phyloP scores from a whole-genome alignment of 768 basidiomycete species.

The Pleurotus tuoliensis region DNA sequence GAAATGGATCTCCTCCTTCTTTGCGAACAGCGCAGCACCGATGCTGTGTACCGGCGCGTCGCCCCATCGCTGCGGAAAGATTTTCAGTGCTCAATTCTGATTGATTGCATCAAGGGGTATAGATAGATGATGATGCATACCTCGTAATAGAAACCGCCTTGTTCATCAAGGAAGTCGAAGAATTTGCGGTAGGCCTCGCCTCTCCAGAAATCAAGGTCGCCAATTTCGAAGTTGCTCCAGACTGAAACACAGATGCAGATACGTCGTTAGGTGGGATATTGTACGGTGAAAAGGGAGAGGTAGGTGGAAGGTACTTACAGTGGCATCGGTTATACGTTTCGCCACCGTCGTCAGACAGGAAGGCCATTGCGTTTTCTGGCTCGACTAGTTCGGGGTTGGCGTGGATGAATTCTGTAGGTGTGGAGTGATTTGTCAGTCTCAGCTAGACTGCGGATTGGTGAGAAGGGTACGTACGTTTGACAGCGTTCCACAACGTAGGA shows the following conservation, averaged over 20 bases:
- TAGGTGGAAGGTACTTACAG: slow-evolving; percentile 35
- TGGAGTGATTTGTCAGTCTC: not conserved
- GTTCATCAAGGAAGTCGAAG: slow-evolving; percentile 76
- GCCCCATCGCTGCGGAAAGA: slow-evolving; percentile 69
- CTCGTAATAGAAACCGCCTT: slow-evolving; percentile 91
- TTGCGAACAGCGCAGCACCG: slow-evolving; percentile 84
- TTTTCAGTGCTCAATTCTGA: slow-evolving; percentile 1
- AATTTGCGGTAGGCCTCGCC: slow-evolving; percentile 76
- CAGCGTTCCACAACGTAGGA: slow-evolving; percentile 77
- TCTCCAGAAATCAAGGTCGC: slow-evolving; percentile 79
- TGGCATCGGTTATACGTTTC: slow-evolving; percentile 74
- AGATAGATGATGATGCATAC: slow-evolving; percentile 23
- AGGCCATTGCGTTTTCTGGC: slow-evolving; percentile 72
- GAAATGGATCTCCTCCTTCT: slow-evolving; percentile 89
- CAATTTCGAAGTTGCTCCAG: slow-evolving; percentile 96
- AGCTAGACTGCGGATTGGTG: slow-evolving; percentile 12
- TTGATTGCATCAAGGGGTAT: not conserved
- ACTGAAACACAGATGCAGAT: slow-evolving; percentile 36
- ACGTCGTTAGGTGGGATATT: too few relatives aligned
- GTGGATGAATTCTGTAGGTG: slow-evolving; percentile 64
- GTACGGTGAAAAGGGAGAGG: too few relatives aligned
- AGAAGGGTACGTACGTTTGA: slow-evolving; percentile 46
- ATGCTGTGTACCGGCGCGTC: slow-evolving; percentile 91
- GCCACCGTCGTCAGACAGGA: slow-evolving; percentile 77
- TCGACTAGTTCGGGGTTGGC: slow-evolving; percentile 58